Evolutionary conservation across 139 green algal species (phyloP).

Genomic region (Tetratostichococcus sp.): DNA sequence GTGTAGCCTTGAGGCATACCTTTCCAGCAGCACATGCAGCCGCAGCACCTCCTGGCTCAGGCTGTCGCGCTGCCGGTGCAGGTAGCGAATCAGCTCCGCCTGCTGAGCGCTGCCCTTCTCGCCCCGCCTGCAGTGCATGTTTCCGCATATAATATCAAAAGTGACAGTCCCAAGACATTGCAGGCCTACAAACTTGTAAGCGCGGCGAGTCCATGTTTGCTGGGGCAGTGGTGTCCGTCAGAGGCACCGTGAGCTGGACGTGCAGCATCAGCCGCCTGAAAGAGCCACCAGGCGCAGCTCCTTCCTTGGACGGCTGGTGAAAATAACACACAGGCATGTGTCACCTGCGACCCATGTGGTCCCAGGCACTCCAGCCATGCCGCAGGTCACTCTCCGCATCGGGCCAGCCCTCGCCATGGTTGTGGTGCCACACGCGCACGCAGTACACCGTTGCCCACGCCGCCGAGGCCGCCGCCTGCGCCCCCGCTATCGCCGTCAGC

Average conservation of each 20-base stretch:
- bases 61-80: not conserved
- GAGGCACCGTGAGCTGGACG: too few species aligned
- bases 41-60: not conserved
- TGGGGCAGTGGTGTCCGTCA: too few species aligned
- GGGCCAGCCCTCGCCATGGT: not conserved
- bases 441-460: not conserved
- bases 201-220: too few species aligned
- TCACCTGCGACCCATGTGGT: not conserved
- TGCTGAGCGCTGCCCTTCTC: not conserved
- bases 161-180: too few species aligned
- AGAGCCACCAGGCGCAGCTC: not conserved
- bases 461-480: not conserved
- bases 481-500: not conserved
- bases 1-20: too few species aligned
- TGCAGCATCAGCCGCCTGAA: not conserved
- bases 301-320: too few species aligned
- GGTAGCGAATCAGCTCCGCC: not conserved
- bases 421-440: not conserved
- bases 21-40: not conserved
- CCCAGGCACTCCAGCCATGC: not conserved
- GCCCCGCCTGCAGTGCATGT: not conserved
- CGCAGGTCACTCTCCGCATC: not conserved
- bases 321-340: too few species aligned
- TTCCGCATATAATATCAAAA: too few species aligned
- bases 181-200: too few species aligned